These are phyloP conservation scores for Hypoxylon sp. DNA, from an alignment of 2,329 filamentous ascomycete genomes.

Conservation along the genomic window DNA sequence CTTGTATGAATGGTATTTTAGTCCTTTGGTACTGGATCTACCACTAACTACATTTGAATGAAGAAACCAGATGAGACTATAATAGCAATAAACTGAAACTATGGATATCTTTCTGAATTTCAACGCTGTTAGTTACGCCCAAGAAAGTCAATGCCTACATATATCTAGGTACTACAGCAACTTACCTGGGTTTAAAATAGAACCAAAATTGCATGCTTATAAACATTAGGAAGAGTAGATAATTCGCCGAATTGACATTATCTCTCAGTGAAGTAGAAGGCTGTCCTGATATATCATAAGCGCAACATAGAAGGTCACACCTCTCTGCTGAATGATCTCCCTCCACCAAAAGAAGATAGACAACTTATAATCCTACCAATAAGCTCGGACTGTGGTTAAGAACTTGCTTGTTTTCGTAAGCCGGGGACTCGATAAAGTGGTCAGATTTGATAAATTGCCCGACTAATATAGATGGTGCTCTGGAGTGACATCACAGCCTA, in stretches of 20 bases:
- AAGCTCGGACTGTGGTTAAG: background rate
- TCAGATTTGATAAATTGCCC: conserved; percentile 16
- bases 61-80: background rate
- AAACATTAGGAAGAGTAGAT: background rate
- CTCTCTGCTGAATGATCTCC: conserved; percentile 27
- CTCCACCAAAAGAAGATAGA: background rate
- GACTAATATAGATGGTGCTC: background rate
- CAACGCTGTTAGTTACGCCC: too few relatives aligned
- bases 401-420: conserved; percentile 15
- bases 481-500: conserved; percentile 38
- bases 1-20: background rate
- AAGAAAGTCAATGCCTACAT: too few relatives aligned
- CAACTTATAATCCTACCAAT: conserved; percentile 15
- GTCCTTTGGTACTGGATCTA: background rate
- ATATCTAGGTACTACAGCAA: background rate
- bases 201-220: background rate
- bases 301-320: conserved; percentile 20
- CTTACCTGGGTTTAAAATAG: background rate
- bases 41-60: background rate
- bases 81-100: background rate
- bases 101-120: too few relatives aligned
- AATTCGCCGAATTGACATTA: background rate
- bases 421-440: conserved; percentile 3
- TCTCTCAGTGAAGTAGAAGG: background rate
- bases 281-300: conserved; percentile 15